Conservation (phyloP, 805 yeast species). For the Candida silvicultrix region DNA sequence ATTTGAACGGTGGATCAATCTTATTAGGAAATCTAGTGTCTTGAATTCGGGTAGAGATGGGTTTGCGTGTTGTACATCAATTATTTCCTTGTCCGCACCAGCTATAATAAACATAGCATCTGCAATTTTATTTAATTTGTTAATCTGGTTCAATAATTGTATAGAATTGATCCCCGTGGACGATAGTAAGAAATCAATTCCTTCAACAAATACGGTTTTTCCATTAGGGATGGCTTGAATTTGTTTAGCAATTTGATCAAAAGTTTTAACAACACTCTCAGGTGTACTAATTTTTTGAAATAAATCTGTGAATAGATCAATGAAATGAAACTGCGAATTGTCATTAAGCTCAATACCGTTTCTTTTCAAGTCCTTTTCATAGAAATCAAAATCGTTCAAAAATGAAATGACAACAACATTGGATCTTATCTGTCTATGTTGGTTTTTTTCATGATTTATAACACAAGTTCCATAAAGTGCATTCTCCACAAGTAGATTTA, state of each 20-base stretch:
- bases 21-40: slow-evolving; percentile 40
- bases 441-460: slow-evolving; percentile 13
- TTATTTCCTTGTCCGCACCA: slow-evolving; percentile 33
- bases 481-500: slow-evolving; percentile 49
- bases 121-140: slow-evolving; percentile 27
- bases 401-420: slow-evolving; percentile 31
- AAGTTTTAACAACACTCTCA: slow-evolving; percentile 8
- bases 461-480: slow-evolving; percentile 19
- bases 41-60: slow-evolving; percentile 32
- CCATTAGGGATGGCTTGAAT: slow-evolving; percentile 5
- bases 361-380: slow-evolving; percentile 29
- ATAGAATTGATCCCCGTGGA: slow-evolving; percentile 33
- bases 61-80: slow-evolving; percentile 22
- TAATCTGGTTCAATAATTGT: slow-evolving; percentile 28
- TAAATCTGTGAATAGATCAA: slow-evolving; percentile 43
- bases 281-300: slow-evolving; percentile 29
- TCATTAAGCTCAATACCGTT: slow-evolving; percentile 32
- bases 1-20: slow-evolving; percentile 43
- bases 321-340: slow-evolving; percentile 26
- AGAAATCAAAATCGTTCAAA: slow-evolving; percentile 24
- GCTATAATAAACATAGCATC: slow-evolving; percentile 31
- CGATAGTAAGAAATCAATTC: slow-evolving; percentile 39
- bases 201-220: slow-evolving; percentile 35
- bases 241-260: slow-evolving; percentile 7
- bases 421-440: slow-evolving; percentile 5